Evolutionary conservation across 2,329 filamentous ascomycete species (phyloP).

Genomic region (Penicillium verrucosum): DNA sequence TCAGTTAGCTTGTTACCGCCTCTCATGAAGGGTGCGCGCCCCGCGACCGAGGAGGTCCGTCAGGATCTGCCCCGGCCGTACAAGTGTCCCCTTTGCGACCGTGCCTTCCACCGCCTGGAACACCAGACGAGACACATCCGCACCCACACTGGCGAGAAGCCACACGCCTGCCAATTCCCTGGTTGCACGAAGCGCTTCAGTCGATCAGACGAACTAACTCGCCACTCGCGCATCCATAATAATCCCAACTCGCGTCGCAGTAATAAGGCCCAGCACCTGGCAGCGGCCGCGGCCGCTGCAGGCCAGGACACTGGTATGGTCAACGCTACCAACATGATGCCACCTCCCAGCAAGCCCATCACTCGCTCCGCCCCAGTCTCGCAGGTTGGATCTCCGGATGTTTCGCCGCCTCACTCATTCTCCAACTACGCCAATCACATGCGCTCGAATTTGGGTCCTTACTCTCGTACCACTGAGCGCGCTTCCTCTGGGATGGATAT

Average conservation of each 20-base stretch:
- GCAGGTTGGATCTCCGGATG: conserved; percentile 85
- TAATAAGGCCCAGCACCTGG: conserved; percentile 72
- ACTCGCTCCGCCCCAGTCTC: conserved; percentile 87
- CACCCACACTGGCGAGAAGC: conserved; percentile 97
- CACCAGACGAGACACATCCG: conserved; percentile 91
- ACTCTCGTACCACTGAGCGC: conserved; percentile 49
- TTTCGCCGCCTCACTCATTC: conserved; percentile 90
- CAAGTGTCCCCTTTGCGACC: conserved; percentile 97
- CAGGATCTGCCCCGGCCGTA: conserved; percentile 92
- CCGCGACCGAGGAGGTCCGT: conserved; percentile 57
- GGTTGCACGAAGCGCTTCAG: conserved; percentile 97
- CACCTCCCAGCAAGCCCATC: conserved; percentile 72
- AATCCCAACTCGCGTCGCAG: conserved; percentile 94
- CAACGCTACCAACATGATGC: conserved; percentile 65
- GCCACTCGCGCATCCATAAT: conserved; percentile 97
- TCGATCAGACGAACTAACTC: conserved; percentile 90
- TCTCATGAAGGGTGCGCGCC: conserved; percentile 47
- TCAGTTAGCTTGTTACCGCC: conserved; percentile 46
- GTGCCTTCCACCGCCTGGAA: conserved; percentile 96
- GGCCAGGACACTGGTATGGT: conserved; percentile 49
- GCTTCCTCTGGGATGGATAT: conserved; percentile 56
- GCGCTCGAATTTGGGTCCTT: conserved; percentile 57
- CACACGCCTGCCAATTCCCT: conserved; percentile 90
- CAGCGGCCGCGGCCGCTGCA: conserved; percentile 56
- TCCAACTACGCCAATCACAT: conserved; percentile 58